Percentiles rank a stretch among this genome's conserved stretches.
phyloP scores from a whole-genome alignment of 1,284 basidiomycete species.

The Coniferiporia sulphurascens region DNA sequence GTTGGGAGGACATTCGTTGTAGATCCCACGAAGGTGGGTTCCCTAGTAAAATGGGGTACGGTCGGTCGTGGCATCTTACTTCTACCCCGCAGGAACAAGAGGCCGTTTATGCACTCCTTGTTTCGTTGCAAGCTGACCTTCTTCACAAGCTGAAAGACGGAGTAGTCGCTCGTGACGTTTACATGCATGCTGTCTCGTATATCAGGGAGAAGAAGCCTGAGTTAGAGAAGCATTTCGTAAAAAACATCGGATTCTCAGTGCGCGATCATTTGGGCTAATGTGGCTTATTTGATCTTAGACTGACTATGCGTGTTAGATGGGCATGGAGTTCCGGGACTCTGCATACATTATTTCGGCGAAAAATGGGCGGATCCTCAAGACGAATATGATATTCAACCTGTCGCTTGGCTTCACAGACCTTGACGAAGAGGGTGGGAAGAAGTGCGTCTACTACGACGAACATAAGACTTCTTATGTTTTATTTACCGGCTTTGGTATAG shows the following conservation, averaged over 20 bases:
- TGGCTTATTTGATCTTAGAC: neutral
- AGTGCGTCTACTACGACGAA: slow-evolving; percentile 39
- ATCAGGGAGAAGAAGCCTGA: slow-evolving; percentile 77
- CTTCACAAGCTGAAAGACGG: slow-evolving; percentile 81
- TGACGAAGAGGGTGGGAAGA: slow-evolving; percentile 70
- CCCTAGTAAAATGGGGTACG: neutral
- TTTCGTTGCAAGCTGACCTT: slow-evolving; percentile 77
- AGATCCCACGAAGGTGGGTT: slow-evolving; percentile 78
- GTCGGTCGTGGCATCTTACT: slow-evolving; percentile 10
- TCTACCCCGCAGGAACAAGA: slow-evolving; percentile 71
- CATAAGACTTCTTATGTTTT: neutral
- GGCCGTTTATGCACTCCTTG: slow-evolving; percentile 73
- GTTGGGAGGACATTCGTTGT: slow-evolving; percentile 93
- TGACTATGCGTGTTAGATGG: slow-evolving; percentile 53
- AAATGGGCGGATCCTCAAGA: slow-evolving; percentile 65
- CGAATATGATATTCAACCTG: slow-evolving; percentile 85
- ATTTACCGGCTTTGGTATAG: slow-evolving; percentile 33
- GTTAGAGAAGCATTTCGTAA: slow-evolving; percentile 80
- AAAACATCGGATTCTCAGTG: slow-evolving; percentile 89
- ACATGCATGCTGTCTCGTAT: slow-evolving; percentile 71
- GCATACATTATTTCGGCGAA: slow-evolving; percentile 81
- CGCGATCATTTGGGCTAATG: slow-evolving; percentile 24
- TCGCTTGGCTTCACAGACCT: slow-evolving; percentile 83
- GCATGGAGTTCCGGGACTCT: slow-evolving; percentile 92
- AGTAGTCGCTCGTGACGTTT: slow-evolving; percentile 71